Conservation (phyloP, 2,329 filamentous ascomycete species). For the Blastomyces silverae region DNA sequence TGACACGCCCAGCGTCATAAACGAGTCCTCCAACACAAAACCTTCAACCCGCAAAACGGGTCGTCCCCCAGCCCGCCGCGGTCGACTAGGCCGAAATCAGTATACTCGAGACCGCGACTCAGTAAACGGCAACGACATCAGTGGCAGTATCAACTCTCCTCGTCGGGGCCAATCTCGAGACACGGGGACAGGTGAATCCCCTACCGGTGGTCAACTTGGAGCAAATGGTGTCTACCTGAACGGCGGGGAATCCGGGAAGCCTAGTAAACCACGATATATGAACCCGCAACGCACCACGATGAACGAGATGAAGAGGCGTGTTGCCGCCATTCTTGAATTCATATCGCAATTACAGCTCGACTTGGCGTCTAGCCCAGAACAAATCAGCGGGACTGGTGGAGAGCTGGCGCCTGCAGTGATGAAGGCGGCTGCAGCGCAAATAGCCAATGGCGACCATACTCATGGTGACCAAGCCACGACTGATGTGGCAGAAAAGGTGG, state of each 20-base stretch:
- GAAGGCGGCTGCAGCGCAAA: constrained; percentile 31
- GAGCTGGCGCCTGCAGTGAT: constrained; percentile 22
- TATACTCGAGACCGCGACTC: constrained; percentile 70
- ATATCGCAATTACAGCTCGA: constrained; percentile 85
- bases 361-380: constrained; percentile 57
- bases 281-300: constrained; percentile 61
- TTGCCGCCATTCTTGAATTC: constrained; percentile 78
- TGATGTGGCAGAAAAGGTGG: constrained; percentile 23
- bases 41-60: constrained; percentile 54
- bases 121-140: constrained; percentile 45
- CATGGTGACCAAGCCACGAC: constrained; percentile 17
- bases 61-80: constrained; percentile 59
- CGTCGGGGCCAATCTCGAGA: constrained; percentile 39
- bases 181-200: constrained; percentile 34
- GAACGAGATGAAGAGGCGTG: constrained; percentile 80
- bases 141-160: constrained; percentile 33
- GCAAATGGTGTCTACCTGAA: constrained; percentile 48
- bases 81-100: constrained; percentile 66
- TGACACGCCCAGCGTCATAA: constrained; percentile 37
- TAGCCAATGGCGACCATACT: constrained; percentile 22
- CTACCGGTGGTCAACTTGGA: constrained; percentile 29
- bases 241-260: constrained; percentile 51
- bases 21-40: constrained; percentile 32
- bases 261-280: constrained; percentile 54
- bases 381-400: constrained; percentile 32